phyloP scores from a whole-genome alignment of 139 green algal genomes.

The Tetradesmus lagerheimii region DNA sequence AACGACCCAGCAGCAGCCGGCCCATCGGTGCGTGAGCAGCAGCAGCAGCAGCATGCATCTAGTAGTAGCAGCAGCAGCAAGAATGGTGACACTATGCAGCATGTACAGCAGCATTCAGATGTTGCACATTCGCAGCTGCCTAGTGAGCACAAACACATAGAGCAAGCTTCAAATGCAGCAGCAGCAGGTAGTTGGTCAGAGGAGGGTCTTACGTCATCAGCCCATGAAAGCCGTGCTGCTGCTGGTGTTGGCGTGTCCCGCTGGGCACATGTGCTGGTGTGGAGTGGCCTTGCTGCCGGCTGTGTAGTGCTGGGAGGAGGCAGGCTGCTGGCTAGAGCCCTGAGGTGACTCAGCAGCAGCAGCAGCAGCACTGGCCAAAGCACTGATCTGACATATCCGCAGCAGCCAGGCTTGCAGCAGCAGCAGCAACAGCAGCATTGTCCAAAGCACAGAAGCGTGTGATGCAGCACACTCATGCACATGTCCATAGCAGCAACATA shows the following conservation, averaged over 20 bases:
- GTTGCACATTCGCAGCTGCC: too few species aligned
- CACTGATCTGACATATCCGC: not conserved
- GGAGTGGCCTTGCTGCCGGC: not conserved
- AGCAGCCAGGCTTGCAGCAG: not conserved
- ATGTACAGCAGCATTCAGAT: not conserved
- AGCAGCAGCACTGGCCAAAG: not conserved
- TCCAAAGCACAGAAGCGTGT: too few species aligned
- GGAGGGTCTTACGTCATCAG: not conserved
- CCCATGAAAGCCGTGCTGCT: not conserved
- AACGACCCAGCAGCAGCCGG: constrained; percentile 50
- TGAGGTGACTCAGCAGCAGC: constrained; percentile 14
- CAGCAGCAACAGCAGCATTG: not conserved
- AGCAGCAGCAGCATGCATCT: constrained; percentile 30
- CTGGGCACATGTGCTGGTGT: not conserved
- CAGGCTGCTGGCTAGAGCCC: not conserved
- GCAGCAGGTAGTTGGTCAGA: not conserved
- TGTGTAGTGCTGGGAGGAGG: constrained; percentile 8
- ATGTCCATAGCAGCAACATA: too few species aligned
- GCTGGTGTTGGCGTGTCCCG: constrained; percentile 12
- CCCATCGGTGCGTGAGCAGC: not conserved
- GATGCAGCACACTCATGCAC: too few species aligned
- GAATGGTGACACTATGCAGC: not conserved
- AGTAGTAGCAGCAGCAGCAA: not conserved
- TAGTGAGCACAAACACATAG: not conserved
- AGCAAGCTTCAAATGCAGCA: not conserved